Percentiles rank a stretch among this genome's conserved stretches.
Conservation (phyloP, 2,329 filamentous ascomycete genomes). For the Aulographum hederae region DNA sequence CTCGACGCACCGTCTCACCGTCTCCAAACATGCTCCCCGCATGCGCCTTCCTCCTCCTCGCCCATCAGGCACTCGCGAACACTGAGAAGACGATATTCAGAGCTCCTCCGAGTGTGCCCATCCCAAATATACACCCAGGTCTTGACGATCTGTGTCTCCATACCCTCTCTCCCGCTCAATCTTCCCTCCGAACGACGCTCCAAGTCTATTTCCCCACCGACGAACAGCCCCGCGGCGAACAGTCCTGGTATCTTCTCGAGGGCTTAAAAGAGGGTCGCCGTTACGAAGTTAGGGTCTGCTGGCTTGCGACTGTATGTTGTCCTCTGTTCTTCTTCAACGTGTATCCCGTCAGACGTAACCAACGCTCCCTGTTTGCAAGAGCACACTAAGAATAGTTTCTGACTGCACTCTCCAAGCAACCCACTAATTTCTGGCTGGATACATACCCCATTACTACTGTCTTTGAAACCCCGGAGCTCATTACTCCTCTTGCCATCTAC, state of each 20-base stretch:
- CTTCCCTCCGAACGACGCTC: conserved; percentile 43
- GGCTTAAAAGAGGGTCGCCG: conserved; percentile 50
- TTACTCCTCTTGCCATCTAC: conserved; percentile 46
- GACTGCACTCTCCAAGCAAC: conserved; percentile 44
- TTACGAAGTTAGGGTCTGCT: conserved; percentile 87
- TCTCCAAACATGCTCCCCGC: background rate
- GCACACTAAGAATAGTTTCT: no score
- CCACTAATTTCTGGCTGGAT: conserved; percentile 57
- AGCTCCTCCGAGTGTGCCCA: conserved; percentile 39
- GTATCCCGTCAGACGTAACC: no score
- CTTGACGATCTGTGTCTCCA: conserved; percentile 45
- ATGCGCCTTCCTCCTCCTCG: conserved; percentile 3
- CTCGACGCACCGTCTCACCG: no score
- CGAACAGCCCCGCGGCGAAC: conserved; percentile 33
- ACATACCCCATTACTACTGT: conserved; percentile 43
- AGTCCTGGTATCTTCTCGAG: conserved; percentile 66
- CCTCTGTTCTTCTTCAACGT: no score
- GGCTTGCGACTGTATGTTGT: conserved; percentile 67
- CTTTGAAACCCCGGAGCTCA: conserved; percentile 42
- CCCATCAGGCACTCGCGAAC: conserved; percentile 48
- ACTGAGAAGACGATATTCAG: conserved; percentile 84
- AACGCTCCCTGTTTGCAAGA: no score
- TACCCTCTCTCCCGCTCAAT: conserved; percentile 38
- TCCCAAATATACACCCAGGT: conserved; percentile 37
- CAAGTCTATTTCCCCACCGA: conserved; percentile 47